phyloP scores from a whole-genome alignment of 2,329 filamentous ascomycete species.

The Phialophora tarda region DNA sequence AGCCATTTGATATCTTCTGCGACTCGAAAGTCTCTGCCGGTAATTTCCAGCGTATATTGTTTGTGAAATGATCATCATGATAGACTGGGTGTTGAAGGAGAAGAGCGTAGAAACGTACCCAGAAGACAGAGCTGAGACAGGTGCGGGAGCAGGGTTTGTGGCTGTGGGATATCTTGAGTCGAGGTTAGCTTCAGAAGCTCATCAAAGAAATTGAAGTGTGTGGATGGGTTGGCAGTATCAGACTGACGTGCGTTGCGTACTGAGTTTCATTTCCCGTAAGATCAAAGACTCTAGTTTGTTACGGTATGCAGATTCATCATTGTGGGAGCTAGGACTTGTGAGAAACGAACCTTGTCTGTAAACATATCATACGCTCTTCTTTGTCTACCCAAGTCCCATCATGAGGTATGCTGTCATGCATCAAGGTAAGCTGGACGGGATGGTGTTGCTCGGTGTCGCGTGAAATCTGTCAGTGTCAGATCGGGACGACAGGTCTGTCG shows the following conservation, averaged over 20 bases:
- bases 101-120: constrained; percentile 7
- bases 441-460: background rate
- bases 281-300: constrained; percentile 97
- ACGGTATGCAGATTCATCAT: constrained; percentile 40
- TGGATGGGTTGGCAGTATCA: constrained; percentile 60
- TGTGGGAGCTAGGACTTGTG: background rate
- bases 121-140: background rate
- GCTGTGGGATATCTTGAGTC: background rate
- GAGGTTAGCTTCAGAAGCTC: constrained; percentile 17
- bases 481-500: background rate
- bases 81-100: constrained; percentile 40
- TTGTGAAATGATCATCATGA: constrained; percentile 65
- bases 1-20: constrained; percentile 86
- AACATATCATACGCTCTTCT: background rate
- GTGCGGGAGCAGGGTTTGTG: background rate
- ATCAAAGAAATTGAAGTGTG: background rate
- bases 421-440: background rate
- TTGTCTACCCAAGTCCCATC: background rate
- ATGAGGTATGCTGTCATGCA: background rate
- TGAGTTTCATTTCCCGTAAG: constrained; percentile 78
- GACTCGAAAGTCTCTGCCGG: constrained; percentile 76
- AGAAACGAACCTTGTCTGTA: constrained; percentile 6
- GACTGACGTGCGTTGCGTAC: constrained; percentile 85
- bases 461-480: background rate
- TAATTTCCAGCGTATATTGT: constrained; percentile 89